phyloP scores from a whole-genome alignment of 345 rosid species.

The Dimocarpus longan region DNA sequence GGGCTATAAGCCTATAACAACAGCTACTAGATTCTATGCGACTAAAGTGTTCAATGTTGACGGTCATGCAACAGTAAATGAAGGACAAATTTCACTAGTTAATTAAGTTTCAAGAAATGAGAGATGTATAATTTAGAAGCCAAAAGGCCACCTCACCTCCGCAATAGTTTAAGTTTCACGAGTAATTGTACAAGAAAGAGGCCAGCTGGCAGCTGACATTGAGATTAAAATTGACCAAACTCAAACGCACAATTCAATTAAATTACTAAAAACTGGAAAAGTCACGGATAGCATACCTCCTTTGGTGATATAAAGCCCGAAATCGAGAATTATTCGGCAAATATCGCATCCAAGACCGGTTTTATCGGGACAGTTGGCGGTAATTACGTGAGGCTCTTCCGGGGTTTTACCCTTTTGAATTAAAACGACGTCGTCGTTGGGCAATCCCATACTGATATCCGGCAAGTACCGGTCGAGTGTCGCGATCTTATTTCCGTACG shows the following conservation, averaged over 20 bases:
- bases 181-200: neutral
- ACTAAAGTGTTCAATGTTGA: neutral
- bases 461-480: neutral
- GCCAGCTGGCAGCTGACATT: neutral
- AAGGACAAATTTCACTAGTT: neutral
- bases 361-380: conserved; percentile 81
- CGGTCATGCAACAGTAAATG: neutral
- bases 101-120: neutral
- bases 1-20: neutral
- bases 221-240: neutral
- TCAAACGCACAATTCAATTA: neutral
- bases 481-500: neutral
- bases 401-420: conserved; percentile 61
- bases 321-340: conserved; percentile 71
- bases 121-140: neutral
- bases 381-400: conserved; percentile 68
- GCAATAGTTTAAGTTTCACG: neutral
- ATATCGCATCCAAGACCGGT: conserved; percentile 82
- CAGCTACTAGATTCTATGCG: neutral
- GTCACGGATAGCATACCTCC: conserved; percentile 45
- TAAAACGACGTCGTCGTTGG: conserved; percentile 59
- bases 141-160: neutral
- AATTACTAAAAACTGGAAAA: neutral
- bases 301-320: conserved; percentile 72
- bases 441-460: conserved; percentile 46